Conservation (phyloP, 2,329 filamentous ascomycete genomes). For the Graphiopsis chlorocephala region DNA sequence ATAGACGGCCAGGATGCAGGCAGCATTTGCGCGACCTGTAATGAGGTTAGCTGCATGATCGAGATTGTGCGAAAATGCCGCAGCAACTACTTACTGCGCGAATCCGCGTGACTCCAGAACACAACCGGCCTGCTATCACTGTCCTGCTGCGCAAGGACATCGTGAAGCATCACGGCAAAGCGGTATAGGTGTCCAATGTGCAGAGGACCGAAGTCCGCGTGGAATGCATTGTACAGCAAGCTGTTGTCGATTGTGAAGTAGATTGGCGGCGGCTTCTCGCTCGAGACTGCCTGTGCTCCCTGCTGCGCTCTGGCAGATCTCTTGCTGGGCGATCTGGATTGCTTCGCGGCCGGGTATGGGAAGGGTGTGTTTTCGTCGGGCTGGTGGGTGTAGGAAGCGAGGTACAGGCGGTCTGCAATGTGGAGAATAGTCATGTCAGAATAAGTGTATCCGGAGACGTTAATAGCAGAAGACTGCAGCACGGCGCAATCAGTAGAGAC, state of each 20-base stretch:
- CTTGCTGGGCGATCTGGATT: conserved; percentile 69
- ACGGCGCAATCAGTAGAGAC: conserved; percentile 14
- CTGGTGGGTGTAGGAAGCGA: conserved; percentile 82
- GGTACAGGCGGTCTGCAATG: conserved; percentile 80
- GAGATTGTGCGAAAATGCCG: not conserved
- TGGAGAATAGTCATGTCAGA: conserved; percentile 29
- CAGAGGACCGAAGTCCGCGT: conserved; percentile 95
- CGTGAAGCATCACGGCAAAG: conserved; percentile 93
- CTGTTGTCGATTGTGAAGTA: conserved; percentile 88
- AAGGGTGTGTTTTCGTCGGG: conserved; percentile 82
- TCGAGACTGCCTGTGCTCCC: conserved; percentile 48
- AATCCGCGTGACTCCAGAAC: conserved; percentile 92
- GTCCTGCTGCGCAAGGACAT: conserved; percentile 85
- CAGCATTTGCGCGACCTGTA: conserved; percentile 82
- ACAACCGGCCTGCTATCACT: conserved; percentile 89
- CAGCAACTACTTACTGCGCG: conserved; percentile 67
- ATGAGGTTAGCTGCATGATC: conserved; percentile 25
- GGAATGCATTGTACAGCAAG: conserved; percentile 95
- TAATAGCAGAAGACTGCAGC: conserved; percentile 1
- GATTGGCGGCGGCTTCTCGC: conserved; percentile 62
- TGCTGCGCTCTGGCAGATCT: conserved; percentile 65
- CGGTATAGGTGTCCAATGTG: conserved; percentile 97
- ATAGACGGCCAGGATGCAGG: conserved; percentile 93
- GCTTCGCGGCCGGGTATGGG: conserved; percentile 65
- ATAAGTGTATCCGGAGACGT: conserved; percentile 23